phyloP scores from a whole-genome alignment of 2,329 filamentous ascomycete genomes.

The Trichoderma guizhouense region DNA sequence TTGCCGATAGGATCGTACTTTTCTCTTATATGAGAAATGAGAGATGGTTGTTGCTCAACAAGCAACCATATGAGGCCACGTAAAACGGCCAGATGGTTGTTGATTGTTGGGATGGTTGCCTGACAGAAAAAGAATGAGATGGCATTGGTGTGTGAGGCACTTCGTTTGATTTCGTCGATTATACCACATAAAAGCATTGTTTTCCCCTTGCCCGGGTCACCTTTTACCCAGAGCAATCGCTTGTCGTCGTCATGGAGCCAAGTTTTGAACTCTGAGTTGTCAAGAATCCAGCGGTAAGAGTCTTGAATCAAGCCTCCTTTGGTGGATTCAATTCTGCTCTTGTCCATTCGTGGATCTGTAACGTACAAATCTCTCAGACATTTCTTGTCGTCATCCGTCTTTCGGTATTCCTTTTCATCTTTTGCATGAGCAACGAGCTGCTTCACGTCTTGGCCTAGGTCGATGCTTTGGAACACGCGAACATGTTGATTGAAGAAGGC shows the following conservation, averaged over 20 bases:
- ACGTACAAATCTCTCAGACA: conserved; percentile 20
- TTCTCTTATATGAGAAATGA: conserved; percentile 34
- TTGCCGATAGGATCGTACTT: conserved; percentile 34
- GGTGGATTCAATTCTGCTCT: conserved; percentile 31
- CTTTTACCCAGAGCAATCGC: conserved; percentile 39
- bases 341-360: conserved; percentile 32
- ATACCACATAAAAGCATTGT: conserved; percentile 42
- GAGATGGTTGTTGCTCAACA: conserved; percentile 29
- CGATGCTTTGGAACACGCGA: conserved; percentile 11
- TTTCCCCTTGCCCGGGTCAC: conserved; percentile 42
- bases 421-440: conserved; percentile 10
- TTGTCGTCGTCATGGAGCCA: conserved; percentile 16
- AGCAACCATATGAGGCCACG: conserved; percentile 43
- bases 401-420: background rate
- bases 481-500: conserved; percentile 16
- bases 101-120: conserved; percentile 30
- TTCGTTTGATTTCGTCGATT: conserved; percentile 20
- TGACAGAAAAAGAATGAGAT: conserved; percentile 20
- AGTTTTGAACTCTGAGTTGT: conserved; percentile 25
- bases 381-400: conserved; percentile 20
- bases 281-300: conserved; percentile 35
- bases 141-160: background rate
- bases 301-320: conserved; percentile 35
- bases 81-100: conserved; percentile 39
- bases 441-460: conserved; percentile 13